Percentiles rank a stretch among this genome's conserved stretches.
Conservation (phyloP, 768 basidiomycete genomes). For the Tubosaeta sp. region DNA sequence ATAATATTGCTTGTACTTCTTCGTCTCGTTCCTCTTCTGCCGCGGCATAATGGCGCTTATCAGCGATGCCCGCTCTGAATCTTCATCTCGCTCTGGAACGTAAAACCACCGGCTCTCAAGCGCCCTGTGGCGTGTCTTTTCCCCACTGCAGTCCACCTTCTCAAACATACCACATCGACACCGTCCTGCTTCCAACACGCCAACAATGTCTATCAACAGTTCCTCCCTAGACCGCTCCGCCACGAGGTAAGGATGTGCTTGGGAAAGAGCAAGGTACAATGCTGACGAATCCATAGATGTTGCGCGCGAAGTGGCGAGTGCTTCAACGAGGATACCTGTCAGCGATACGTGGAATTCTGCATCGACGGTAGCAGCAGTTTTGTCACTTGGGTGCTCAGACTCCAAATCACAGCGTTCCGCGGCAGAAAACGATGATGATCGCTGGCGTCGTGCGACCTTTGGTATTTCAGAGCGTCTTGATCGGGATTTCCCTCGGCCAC, state of each 20-base stretch:
- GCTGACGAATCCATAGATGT: constrained; percentile 56
- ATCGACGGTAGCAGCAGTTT: constrained; percentile 6
- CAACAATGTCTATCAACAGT: constrained; percentile 48
- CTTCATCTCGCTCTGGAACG: constrained; percentile 65
- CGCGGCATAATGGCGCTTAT: constrained; percentile 73
- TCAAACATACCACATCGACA: constrained; percentile 61
- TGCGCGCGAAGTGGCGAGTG: constrained; percentile 67
- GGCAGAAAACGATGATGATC: constrained; percentile 7
- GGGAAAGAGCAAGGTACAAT: constrained; percentile 49
- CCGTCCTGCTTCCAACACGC: constrained; percentile 44
- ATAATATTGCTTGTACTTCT: constrained; percentile 85
- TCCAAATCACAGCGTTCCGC: constrained; percentile 1
- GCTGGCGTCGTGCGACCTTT: constrained; percentile 2
- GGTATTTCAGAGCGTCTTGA: not conserved
- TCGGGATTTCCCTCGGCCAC: not conserved
- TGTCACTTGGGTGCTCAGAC: not conserved
- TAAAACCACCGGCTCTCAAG: constrained; percentile 62
- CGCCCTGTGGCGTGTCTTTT: constrained; percentile 52
- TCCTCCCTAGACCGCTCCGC: constrained; percentile 32
- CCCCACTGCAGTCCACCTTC: constrained; percentile 61
- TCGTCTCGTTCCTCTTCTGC: constrained; percentile 71
- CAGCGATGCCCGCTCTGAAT: constrained; percentile 63
- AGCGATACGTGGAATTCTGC: constrained; percentile 40
- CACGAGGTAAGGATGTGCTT: constrained; percentile 50
- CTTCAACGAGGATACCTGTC: constrained; percentile 66